Evolutionary conservation across 2,329 filamentous ascomycete species (phyloP).

Genomic region (Ustilaginoidea virens): DNA sequence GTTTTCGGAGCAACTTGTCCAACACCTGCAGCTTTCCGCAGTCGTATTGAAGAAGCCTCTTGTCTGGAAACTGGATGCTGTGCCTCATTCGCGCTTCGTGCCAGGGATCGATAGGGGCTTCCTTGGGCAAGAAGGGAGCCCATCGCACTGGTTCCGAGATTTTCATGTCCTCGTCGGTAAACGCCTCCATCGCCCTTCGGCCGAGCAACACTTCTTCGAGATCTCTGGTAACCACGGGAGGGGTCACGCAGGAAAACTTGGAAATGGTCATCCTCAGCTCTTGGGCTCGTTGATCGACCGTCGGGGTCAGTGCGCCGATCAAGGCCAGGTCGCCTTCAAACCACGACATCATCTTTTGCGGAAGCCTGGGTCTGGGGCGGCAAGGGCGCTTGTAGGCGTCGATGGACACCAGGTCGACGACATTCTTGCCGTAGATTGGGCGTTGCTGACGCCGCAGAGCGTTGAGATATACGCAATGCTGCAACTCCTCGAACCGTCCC

Average conservation of each 20-base stretch:
- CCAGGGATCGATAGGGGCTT: conserved; percentile 59
- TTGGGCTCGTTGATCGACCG: conserved; percentile 56
- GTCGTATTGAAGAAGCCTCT: conserved; percentile 89
- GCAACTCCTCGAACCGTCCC: conserved; percentile 61
- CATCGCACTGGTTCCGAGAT: conserved; percentile 40
- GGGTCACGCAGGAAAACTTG: conserved; percentile 86
- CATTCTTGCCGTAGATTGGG: conserved; percentile 65
- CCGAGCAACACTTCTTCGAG: conserved; percentile 55
- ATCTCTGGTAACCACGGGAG: conserved; percentile 70
- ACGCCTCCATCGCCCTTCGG: conserved; percentile 36
- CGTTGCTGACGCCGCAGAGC: conserved; percentile 63
- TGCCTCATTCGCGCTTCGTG: conserved; percentile 86
- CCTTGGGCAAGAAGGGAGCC: conserved; percentile 40
- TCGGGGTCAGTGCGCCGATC: conserved; percentile 55
- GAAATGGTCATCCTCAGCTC: conserved; percentile 60
- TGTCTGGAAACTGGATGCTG: conserved; percentile 94
- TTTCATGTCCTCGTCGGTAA: conserved; percentile 40
- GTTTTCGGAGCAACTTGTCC: conserved; percentile 67
- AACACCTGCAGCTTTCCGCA: conserved; percentile 91
- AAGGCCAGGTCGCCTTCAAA: conserved; percentile 53
- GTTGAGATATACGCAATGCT: conserved; percentile 68
- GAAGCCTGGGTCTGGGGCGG: conserved; percentile 43
- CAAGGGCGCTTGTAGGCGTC: conserved; percentile 42
- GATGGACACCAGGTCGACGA: conserved; percentile 62
- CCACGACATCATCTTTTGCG: conserved; percentile 55